A percentile compares a stretch with the other conserved stretches of the same genome.
phyloP scores from a whole-genome alignment of 805 yeast genomes.

The Candida parachauliodes region DNA sequence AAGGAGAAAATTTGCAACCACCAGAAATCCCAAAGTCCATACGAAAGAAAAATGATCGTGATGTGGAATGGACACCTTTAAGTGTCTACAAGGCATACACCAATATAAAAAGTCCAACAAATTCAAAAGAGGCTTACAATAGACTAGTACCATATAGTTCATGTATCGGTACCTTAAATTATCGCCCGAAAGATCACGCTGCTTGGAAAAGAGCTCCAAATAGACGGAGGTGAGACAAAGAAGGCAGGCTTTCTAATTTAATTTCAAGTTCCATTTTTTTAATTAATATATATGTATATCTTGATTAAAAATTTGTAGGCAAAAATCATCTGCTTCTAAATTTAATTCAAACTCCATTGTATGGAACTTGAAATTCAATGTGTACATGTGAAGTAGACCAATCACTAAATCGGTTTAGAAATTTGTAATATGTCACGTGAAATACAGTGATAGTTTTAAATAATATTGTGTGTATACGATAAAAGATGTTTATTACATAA shows the following conservation, averaged over 20 bases:
- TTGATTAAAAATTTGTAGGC: background rate
- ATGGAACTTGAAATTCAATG: slow-evolving; percentile 1
- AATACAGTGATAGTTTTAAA: slow-evolving; percentile 2
- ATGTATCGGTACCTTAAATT: slow-evolving; percentile 12
- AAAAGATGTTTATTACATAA: slow-evolving; percentile 1
- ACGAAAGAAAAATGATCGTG: slow-evolving; percentile 9
- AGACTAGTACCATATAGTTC: slow-evolving; percentile 12
- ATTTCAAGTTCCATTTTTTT: background rate
- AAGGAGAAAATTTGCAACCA: slow-evolving; percentile 6
- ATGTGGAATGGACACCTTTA: slow-evolving; percentile 27
- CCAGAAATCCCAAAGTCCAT: slow-evolving; percentile 8
- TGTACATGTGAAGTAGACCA: background rate
- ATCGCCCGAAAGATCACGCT: slow-evolving; percentile 12
- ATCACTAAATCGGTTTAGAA: background rate
- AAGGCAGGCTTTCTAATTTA: background rate
- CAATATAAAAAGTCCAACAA: slow-evolving; percentile 22
- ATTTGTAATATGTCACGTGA: slow-evolving; percentile 8
- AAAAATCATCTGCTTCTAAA: background rate
- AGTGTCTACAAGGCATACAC: slow-evolving; percentile 32
- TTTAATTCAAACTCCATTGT: slow-evolving; percentile 3
- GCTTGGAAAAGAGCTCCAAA: slow-evolving; percentile 12
- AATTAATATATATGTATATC: background rate
- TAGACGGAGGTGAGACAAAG: slow-evolving; percentile 9
- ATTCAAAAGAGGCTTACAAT: slow-evolving; percentile 10
- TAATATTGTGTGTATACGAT: background rate